Percentiles rank a stretch among this genome's conserved stretches.
Conservation (phyloP, 176 grass and related monocot species). For the Cenchrus purpureus region DNA sequence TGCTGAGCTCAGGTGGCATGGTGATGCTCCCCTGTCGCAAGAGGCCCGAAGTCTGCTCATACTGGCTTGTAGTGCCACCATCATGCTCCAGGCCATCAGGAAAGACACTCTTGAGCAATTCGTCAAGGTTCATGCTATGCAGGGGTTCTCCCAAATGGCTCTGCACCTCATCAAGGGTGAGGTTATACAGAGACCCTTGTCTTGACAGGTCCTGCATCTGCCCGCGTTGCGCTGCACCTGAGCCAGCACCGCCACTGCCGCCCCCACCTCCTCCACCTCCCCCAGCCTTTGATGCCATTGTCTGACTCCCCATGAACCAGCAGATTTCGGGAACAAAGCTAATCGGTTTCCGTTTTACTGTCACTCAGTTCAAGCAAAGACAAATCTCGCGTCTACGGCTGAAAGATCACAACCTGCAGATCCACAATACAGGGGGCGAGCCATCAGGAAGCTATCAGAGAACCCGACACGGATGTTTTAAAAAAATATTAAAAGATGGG, state of each 20-base stretch:
- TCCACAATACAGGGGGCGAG: conserved; percentile 23
- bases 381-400: conserved; percentile 20
- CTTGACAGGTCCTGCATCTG: conserved; percentile 62
- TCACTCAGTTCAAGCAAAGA: neutral
- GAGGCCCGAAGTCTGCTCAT: conserved; percentile 47
- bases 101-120: conserved; percentile 81
- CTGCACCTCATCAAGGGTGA: conserved; percentile 91
- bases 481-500: conserved; percentile 16
- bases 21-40: conserved; percentile 75
- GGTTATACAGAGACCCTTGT: conserved; percentile 86
- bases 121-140: conserved; percentile 94
- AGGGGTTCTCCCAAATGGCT: conserved; percentile 80
- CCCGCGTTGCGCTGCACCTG: conserved; percentile 18
- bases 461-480: neutral
- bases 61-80: conserved; percentile 24
- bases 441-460: neutral
- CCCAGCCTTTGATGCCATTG: conserved; percentile 59
- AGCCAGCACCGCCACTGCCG: neutral
- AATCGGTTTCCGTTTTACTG: neutral
- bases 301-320: conserved; percentile 72
- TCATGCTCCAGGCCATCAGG: conserved; percentile 50
- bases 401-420: conserved; percentile 37
- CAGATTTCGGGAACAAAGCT: conserved; percentile 7
- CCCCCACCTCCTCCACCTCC: neutral
- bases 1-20: conserved; percentile 79